Conservation (phyloP, 2,329 filamentous ascomycete genomes). For the Teratosphaeriaceae sp. region DNA sequence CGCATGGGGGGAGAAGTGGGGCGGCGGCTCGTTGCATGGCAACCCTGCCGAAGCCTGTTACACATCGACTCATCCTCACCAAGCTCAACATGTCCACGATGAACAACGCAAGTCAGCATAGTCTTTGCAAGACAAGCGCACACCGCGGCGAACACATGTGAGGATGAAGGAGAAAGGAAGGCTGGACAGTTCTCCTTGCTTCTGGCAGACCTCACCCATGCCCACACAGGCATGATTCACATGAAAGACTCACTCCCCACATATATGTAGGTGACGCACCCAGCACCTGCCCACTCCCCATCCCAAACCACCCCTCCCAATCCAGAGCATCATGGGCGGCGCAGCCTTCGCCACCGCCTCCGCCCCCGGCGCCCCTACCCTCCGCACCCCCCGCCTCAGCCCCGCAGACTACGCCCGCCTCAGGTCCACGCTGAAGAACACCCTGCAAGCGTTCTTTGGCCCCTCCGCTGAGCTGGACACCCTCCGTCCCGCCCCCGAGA, state of each 20-base stretch:
- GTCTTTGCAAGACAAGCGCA: too few species aligned
- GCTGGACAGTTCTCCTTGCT: constrained; percentile 44
- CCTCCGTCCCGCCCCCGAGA: constrained; percentile 63
- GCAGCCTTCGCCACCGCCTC: constrained; percentile 46
- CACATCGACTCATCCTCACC: constrained; percentile 82
- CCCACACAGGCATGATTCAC: background rate
- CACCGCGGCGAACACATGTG: too few species aligned
- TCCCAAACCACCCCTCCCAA: background rate
- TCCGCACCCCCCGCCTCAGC: constrained; percentile 61
- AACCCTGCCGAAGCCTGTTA: too few species aligned
- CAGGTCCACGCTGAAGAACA: constrained; percentile 26
- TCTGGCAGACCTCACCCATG: background rate
- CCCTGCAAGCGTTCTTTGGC: constrained; percentile 40
- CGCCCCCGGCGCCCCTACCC: constrained; percentile 31
- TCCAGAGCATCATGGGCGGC: constrained; percentile 54
- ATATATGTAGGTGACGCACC: background rate
- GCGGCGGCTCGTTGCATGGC: too few species aligned
- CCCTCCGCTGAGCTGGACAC: constrained; percentile 49
- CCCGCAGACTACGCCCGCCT: constrained; percentile 49
- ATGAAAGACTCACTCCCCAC: background rate
- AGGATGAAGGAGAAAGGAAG: constrained; percentile 75
- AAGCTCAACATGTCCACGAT: too few species aligned
- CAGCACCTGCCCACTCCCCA: background rate
- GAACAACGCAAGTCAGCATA: too few species aligned
- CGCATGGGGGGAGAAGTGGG: too few species aligned